These are phyloP conservation scores for Phyllosticta citriasiana DNA, from an alignment of 2,329 filamentous ascomycete genomes.

Conservation along the genomic window DNA sequence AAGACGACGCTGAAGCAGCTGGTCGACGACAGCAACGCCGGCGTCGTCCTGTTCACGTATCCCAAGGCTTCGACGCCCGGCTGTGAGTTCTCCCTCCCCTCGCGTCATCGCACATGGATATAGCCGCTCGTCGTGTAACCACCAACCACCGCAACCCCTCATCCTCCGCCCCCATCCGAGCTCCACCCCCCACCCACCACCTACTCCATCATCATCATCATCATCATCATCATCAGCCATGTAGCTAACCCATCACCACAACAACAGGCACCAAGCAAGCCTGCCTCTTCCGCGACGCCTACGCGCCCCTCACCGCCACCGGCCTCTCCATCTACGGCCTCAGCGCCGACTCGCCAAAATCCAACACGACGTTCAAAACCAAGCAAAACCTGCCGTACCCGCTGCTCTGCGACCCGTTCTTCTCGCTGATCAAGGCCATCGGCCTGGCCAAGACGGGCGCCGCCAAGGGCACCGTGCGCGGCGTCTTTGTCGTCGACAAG, in stretches of 20 bases:
- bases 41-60: constrained; percentile 90
- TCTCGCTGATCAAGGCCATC: constrained; percentile 69
- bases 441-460: constrained; percentile 66
- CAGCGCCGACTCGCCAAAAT: constrained; percentile 75
- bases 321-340: constrained; percentile 86
- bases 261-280: constrained; percentile 76
- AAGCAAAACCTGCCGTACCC: constrained; percentile 86
- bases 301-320: constrained; percentile 62
- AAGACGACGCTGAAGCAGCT: constrained; percentile 73
- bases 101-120: background rate
- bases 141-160: background rate
- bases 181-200: background rate
- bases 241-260: background rate
- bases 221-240: background rate
- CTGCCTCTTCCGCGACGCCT: constrained; percentile 84
- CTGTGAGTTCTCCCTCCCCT: constrained; percentile 53
- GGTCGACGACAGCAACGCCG: constrained; percentile 70
- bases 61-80: constrained; percentile 90
- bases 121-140: background rate
- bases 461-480: constrained; percentile 69
- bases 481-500: constrained; percentile 82
- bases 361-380: constrained; percentile 84
- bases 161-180: background rate
- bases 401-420: constrained; percentile 71
- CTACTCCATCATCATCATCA: background rate